Conservation (phyloP, 371 early-diverging fungal genomes). For the Smittium culicis region DNA sequence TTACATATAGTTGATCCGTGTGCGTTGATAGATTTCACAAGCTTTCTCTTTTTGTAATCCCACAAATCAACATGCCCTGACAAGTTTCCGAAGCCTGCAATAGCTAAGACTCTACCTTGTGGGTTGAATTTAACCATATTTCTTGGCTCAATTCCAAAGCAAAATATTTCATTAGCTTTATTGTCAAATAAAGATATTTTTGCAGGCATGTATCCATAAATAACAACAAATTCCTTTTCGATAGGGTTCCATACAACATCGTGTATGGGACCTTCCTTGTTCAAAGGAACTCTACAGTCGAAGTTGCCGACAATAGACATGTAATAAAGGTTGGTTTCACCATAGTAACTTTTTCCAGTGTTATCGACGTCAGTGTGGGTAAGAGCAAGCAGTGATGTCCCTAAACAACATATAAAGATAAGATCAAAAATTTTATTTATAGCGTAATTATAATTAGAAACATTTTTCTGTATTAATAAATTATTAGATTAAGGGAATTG, state of each 20-base stretch:
- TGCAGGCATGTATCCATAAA: constrained; percentile 89
- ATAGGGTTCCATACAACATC: constrained; percentile 90
- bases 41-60: constrained; percentile 70
- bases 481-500: too few species aligned
- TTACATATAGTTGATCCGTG: constrained; percentile 68
- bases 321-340: constrained; percentile 84
- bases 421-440: neutral
- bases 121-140: constrained; percentile 80
- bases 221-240: constrained; percentile 87
- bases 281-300: constrained; percentile 78
- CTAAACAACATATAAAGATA: constrained; percentile 18
- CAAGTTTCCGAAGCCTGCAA: constrained; percentile 94
- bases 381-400: constrained; percentile 74
- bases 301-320: constrained; percentile 80
- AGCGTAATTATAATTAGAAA: neutral
- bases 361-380: constrained; percentile 90
- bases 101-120: constrained; percentile 67
- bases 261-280: constrained; percentile 87
- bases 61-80: constrained; percentile 84
- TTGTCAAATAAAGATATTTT: constrained; percentile 85
- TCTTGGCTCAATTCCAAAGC: constrained; percentile 73
- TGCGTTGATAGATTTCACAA: constrained; percentile 63
- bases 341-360: constrained; percentile 91
- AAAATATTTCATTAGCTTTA: constrained; percentile 62
- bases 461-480: too few species aligned